Conservation (phyloP, 371 early-diverging fungal genomes). For the Massospora cicadina region DNA sequence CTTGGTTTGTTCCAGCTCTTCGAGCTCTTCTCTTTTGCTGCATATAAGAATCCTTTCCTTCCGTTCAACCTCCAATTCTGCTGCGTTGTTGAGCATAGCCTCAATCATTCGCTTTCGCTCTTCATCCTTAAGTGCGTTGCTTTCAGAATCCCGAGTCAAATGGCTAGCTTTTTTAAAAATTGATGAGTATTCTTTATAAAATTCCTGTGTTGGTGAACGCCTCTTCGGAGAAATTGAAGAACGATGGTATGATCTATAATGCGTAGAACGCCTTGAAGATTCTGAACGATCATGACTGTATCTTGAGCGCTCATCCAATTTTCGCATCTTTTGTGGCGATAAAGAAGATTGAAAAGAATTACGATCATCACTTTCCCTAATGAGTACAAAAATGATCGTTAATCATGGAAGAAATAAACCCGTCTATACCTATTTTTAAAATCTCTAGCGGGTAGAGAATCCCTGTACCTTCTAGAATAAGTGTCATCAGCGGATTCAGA, state of each 20-base stretch:
- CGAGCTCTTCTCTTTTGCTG: constrained; percentile 9
- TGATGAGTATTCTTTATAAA: no score
- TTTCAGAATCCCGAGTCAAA: no score
- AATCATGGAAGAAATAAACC: not conserved
- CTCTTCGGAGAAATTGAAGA: not conserved
- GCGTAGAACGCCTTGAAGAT: not conserved
- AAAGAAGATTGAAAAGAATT: not conserved
- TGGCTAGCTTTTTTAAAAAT: no score
- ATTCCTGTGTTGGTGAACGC: not conserved
- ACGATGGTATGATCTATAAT: not conserved
- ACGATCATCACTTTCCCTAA: not conserved
- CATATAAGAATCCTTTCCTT: not conserved
- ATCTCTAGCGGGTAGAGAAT: not conserved
- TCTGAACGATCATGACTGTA: not conserved
- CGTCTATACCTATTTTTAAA: not conserved
- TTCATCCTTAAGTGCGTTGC: not conserved
- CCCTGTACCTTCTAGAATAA: not conserved
- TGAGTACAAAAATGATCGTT: not conserved
- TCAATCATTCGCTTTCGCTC: not conserved
- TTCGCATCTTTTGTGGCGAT: not conserved
- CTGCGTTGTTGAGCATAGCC: not conserved
- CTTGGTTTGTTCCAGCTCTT: constrained; percentile 6
- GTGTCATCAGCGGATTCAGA: constrained; percentile 12
- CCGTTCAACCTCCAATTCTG: not conserved
- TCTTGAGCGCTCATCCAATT: not conserved